Conservation (phyloP, 345 rosid species). For the Jatropha curcas region DNA sequence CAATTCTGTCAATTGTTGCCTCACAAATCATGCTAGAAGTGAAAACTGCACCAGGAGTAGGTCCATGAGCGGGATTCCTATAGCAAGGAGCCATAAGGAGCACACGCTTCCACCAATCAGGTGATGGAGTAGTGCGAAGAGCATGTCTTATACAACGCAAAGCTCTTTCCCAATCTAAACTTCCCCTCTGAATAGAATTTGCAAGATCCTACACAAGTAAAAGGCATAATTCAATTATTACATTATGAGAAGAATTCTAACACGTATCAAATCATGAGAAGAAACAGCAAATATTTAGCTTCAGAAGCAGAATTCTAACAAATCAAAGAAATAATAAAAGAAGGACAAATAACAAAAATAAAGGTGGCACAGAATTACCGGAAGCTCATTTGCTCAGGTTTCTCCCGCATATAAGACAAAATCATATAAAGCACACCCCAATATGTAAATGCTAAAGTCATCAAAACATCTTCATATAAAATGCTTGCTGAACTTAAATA, state of each 20-base stretch:
- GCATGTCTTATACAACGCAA: constrained; percentile 95
- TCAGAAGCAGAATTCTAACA: background rate
- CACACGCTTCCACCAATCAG: constrained; percentile 99
- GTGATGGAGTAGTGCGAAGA: constrained; percentile 94
- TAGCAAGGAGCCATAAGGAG: constrained; percentile 89
- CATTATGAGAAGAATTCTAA: constrained; percentile 2
- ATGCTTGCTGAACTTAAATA: background rate
- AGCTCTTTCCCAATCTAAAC: constrained; percentile 99
- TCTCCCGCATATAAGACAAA: background rate
- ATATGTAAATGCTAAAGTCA: background rate
- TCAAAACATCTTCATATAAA: background rate
- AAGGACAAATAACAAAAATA: background rate
- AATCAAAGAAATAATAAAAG: background rate
- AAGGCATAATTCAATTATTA: constrained; percentile 1
- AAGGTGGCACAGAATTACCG: background rate
- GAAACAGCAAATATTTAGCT: background rate
- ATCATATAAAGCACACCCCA: background rate
- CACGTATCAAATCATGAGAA: no score
- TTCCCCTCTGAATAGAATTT: constrained; percentile 79
- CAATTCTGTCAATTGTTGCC: constrained; percentile 87
- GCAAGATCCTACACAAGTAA: constrained; percentile 74
- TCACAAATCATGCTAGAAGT: constrained; percentile 93
- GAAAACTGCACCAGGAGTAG: constrained; percentile 95
- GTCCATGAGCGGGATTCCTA: constrained; percentile 64
- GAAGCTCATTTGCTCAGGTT: background rate